phyloP scores from a whole-genome alignment of 2,329 filamentous ascomycete species.

The Coniochaeta sp. region DNA sequence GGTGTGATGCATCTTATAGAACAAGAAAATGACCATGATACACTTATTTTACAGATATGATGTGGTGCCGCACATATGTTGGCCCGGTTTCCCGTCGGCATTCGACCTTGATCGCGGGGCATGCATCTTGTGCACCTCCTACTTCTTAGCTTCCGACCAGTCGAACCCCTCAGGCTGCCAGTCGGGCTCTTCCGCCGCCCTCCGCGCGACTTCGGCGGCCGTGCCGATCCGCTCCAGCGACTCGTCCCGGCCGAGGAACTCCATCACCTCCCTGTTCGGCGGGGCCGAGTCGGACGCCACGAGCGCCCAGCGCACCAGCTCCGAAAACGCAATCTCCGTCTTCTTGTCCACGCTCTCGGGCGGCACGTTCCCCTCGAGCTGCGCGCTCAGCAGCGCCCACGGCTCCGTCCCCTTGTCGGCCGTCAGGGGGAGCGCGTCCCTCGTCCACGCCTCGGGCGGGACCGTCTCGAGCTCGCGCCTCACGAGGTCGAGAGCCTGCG shows the following conservation, averaged over 20 bases:
- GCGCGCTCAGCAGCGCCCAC: neutral
- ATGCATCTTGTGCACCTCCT: neutral
- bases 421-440: neutral
- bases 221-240: neutral
- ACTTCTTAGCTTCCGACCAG: neutral
- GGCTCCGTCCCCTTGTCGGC: slow-evolving; percentile 5
- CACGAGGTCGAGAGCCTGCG: neutral
- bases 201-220: neutral
- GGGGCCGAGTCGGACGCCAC: slow-evolving; percentile 16
- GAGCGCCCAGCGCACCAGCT: slow-evolving; percentile 22
- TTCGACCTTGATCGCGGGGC: neutral
- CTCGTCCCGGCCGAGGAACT: slow-evolving; percentile 21
- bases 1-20: too few species aligned
- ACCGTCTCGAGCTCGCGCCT: slow-evolving; percentile 1
- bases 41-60: neutral
- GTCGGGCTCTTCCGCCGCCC: neutral
- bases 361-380: neutral
- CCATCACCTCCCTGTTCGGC: slow-evolving; percentile 16
- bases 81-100: neutral
- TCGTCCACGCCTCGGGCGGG: slow-evolving; percentile 7
- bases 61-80: neutral
- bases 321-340: slow-evolving; percentile 3
- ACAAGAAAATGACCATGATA: too few species aligned
- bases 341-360: slow-evolving; percentile 1
- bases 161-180: neutral